Percentiles rank a stretch among this genome's conserved stretches.
These are phyloP conservation scores for Candida parachauliodes DNA, from an alignment of 805 yeast genomes.

Conservation along the genomic window DNA sequence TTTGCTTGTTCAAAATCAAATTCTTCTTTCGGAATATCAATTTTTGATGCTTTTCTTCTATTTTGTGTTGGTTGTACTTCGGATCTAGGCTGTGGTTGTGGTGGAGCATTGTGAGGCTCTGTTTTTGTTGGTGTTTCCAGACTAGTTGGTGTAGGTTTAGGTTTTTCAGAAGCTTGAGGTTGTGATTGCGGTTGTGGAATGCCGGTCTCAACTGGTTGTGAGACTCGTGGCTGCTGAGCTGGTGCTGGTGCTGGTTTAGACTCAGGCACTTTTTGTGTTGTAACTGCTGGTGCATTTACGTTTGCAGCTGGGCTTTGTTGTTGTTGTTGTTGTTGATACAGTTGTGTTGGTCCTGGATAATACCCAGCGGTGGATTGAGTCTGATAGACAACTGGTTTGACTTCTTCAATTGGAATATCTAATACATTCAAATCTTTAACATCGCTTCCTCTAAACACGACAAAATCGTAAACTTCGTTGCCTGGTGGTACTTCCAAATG, in stretches of 20 bases:
- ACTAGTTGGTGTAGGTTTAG: constrained; percentile 8
- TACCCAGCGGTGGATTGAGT: constrained; percentile 13
- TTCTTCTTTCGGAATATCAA: constrained; percentile 49
- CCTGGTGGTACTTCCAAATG: constrained; percentile 70
- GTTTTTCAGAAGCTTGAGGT: neutral
- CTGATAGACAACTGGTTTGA: constrained; percentile 48
- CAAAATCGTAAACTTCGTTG: constrained; percentile 63
- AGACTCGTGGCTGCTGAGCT: constrained; percentile 5
- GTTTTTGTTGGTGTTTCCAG: constrained; percentile 8
- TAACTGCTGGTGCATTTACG: constrained; percentile 11
- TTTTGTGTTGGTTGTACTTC: constrained; percentile 10
- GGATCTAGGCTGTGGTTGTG: constrained; percentile 16
- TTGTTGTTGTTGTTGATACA: constrained; percentile 10
- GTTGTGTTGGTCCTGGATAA: constrained; percentile 14
- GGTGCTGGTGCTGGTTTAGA: constrained; percentile 11
- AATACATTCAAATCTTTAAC: constrained; percentile 85
- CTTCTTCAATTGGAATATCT: constrained; percentile 65
- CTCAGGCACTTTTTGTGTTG: neutral
- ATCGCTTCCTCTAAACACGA: constrained; percentile 86
- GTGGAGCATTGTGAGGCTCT: constrained; percentile 11
- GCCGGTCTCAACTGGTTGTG: constrained; percentile 2
- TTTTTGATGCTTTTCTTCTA: neutral
- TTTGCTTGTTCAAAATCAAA: constrained; percentile 75
- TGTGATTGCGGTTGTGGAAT: neutral
- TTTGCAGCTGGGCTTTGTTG: constrained; percentile 2